Conservation (phyloP, 148 eudicot genomes). For the Arctostaphylos glauca region DNA sequence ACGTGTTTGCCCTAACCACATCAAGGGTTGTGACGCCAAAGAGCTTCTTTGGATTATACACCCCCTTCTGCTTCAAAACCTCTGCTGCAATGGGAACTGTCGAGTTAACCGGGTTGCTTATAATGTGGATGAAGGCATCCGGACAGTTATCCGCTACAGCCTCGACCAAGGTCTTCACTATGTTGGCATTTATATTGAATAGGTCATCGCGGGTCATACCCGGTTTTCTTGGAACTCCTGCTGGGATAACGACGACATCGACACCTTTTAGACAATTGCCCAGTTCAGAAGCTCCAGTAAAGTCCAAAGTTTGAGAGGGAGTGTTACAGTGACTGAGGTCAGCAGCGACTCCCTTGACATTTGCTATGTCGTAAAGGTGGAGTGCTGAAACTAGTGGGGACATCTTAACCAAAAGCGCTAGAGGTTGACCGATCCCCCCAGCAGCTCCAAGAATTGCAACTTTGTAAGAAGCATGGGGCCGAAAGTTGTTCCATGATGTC, state of each 20-base stretch:
- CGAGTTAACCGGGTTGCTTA: conserved; percentile 91
- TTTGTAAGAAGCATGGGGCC: conserved; percentile 62
- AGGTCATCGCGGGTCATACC: conserved; percentile 96
- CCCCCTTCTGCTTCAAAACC: conserved; percentile 75
- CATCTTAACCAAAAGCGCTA: conserved; percentile 80
- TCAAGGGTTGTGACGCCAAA: conserved; percentile 88
- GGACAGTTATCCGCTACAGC: conserved; percentile 90
- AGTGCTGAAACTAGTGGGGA: conserved; percentile 74
- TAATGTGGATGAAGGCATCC: conserved; percentile 85
- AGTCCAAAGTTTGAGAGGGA: conserved; percentile 64
- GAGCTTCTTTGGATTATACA: conserved; percentile 85
- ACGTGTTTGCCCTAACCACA: conserved; percentile 89
- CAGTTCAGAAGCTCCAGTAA: conserved; percentile 70
- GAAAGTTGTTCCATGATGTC: conserved; percentile 29
- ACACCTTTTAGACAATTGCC: conserved; percentile 58
- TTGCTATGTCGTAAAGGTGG: conserved; percentile 84
- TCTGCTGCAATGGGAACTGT: conserved; percentile 93
- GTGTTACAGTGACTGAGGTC: conserved; percentile 96
- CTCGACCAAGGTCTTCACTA: conserved; percentile 69
- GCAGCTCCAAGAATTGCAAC: conserved; percentile 93
- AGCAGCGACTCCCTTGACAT: conserved; percentile 93
- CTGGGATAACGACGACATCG: conserved; percentile 84
- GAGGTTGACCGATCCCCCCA: conserved; percentile 88
- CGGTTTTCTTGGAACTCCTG: conserved; percentile 92
- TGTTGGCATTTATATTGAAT: conserved; percentile 83